These are phyloP conservation scores for Colletotrichum sp. DNA, from an alignment of 2,329 filamentous ascomycete species.

Conservation along the genomic window DNA sequence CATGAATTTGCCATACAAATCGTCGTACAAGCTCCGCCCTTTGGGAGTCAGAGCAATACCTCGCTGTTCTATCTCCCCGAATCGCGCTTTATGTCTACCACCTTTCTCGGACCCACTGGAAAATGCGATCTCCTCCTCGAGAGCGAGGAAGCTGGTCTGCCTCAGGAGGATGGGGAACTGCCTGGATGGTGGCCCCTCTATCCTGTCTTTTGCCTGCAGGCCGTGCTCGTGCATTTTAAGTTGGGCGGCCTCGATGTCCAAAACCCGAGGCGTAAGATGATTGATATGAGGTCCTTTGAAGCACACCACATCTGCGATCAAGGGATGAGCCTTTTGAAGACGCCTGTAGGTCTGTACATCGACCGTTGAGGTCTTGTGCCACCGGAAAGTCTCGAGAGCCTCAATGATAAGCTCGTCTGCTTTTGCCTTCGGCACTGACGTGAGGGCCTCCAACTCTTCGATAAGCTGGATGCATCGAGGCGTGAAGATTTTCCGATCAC, in stretches of 20 bases:
- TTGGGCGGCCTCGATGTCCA: slow-evolving; percentile 53
- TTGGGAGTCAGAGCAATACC: slow-evolving; percentile 52
- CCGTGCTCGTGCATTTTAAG: slow-evolving; percentile 42
- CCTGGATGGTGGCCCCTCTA: slow-evolving; percentile 54
- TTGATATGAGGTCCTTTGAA: slow-evolving; percentile 54
- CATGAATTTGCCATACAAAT: slow-evolving; percentile 36
- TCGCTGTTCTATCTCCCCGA: slow-evolving; percentile 58
- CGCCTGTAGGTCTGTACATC: slow-evolving; percentile 43
- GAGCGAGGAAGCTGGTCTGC: slow-evolving; percentile 57
- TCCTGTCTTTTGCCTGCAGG: slow-evolving; percentile 49
- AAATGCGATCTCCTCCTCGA: slow-evolving; percentile 53
- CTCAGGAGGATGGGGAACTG: slow-evolving; percentile 51
- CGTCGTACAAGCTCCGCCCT: slow-evolving; percentile 51
- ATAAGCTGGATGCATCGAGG: slow-evolving; percentile 39
- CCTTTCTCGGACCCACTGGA: slow-evolving; percentile 19
- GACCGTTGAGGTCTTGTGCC: slow-evolving; percentile 46
- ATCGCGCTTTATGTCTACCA: slow-evolving; percentile 52
- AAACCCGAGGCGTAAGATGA: slow-evolving; percentile 55
- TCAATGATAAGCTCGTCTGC: slow-evolving; percentile 42
- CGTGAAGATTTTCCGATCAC: slow-evolving; percentile 45
- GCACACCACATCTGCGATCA: slow-evolving; percentile 51
- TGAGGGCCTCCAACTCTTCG: slow-evolving; percentile 14
- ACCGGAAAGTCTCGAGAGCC: slow-evolving; percentile 50
- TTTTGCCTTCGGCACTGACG: slow-evolving; percentile 21
- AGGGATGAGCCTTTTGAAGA: slow-evolving; percentile 47